Conservation (phyloP, 495 filamentous ascomycete genomes). For the Podospora anserina region DNA sequence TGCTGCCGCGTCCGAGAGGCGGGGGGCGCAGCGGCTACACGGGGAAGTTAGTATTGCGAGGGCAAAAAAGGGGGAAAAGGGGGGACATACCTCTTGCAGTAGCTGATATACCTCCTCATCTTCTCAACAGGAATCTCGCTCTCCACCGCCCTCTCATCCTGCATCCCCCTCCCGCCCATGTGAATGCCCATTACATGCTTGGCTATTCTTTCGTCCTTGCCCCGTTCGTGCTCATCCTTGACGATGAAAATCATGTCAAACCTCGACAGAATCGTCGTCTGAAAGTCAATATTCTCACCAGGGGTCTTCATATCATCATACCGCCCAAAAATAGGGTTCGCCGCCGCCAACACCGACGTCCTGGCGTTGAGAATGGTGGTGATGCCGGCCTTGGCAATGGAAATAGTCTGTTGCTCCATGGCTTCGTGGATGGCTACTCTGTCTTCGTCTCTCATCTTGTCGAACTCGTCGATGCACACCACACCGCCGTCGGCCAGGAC, state of each 20-base stretch:
- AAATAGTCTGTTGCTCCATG: constrained; percentile 99
- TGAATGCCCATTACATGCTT: constrained; percentile 97
- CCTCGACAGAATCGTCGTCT: constrained; percentile 95
- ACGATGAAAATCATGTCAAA: constrained; percentile 99
- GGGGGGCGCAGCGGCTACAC: constrained; percentile 79
- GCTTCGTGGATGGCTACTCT: constrained; percentile 99
- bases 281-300: constrained; percentile 99
- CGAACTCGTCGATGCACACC: constrained; percentile 99
- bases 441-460: constrained; percentile 99
- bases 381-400: constrained; percentile 98
- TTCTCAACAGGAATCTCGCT: constrained; percentile 89
- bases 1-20: constrained; percentile 85
- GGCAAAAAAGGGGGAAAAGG: neutral
- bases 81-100: constrained; percentile 80
- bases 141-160: constrained; percentile 69
- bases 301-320: constrained; percentile 98
- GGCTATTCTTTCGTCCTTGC: constrained; percentile 88
- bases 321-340: constrained; percentile 95
- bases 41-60: constrained; percentile 34
- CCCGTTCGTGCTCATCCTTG: constrained; percentile 87
- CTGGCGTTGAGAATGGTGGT: constrained; percentile 97
- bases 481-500: constrained; percentile 97
- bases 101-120: constrained; percentile 97
- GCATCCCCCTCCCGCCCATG: constrained; percentile 79
- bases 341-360: constrained; percentile 92